Conservation (phyloP, 2,329 filamentous ascomycete species). For the Eurotiales sp. region DNA sequence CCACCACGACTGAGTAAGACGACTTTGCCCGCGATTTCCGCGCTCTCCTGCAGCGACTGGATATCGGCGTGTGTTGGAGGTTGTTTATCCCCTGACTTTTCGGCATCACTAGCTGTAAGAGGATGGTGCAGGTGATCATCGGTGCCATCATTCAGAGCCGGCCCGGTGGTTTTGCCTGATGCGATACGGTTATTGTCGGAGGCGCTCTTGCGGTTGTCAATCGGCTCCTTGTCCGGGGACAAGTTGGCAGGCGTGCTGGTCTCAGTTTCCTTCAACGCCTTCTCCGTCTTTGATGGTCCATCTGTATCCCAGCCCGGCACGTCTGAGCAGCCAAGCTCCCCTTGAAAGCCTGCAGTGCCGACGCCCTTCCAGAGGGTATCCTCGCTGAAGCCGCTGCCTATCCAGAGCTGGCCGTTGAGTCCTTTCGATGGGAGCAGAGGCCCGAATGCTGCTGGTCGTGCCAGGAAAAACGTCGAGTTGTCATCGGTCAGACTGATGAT, state of each 20-base stretch:
- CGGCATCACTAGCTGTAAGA: constrained; percentile 35
- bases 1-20: constrained; percentile 88
- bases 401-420: constrained; percentile 86
- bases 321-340: constrained; percentile 92
- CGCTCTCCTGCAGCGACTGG: constrained; percentile 82
- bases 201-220: constrained; percentile 20
- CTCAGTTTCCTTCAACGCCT: constrained; percentile 18
- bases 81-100: constrained; percentile 31
- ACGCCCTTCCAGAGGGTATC: constrained; percentile 62
- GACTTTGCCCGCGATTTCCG: constrained; percentile 90
- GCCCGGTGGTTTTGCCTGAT: constrained; percentile 18
- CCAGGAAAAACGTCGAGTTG: constrained; percentile 95
- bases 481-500: constrained; percentile 96
- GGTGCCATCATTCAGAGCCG: constrained; percentile 64
- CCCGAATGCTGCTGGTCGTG: constrained; percentile 89
- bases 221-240: constrained; percentile 20
- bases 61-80: constrained; percentile 72
- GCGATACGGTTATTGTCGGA: constrained; percentile 22
- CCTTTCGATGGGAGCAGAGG: constrained; percentile 71
- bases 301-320: constrained; percentile 78
- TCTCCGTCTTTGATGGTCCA: constrained; percentile 33
- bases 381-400: constrained; percentile 86
- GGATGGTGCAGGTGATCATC: constrained; percentile 75
- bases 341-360: constrained; percentile 56
- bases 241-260: constrained; percentile 22